A percentile compares a stretch with the other conserved stretches of the same genome.
Evolutionary conservation across 192 early-diverging fungal species (phyloP).

Genomic region (Coemansia reversa): DNA sequence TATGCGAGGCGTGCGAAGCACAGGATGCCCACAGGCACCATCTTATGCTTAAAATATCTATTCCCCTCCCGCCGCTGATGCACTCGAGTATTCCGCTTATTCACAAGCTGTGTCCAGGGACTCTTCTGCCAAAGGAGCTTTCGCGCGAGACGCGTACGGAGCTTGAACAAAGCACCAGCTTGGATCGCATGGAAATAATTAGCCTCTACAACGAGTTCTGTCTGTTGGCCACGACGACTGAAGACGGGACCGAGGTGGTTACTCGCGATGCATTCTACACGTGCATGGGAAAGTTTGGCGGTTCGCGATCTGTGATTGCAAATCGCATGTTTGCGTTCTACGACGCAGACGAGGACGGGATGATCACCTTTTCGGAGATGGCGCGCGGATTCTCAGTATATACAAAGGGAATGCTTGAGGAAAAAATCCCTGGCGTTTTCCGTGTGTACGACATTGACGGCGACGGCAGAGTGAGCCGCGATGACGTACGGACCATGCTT

Average conservation of each 20-base stretch:
- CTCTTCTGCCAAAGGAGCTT: constrained; percentile 20
- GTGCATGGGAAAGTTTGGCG: constrained; percentile 83
- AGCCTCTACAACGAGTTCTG: constrained; percentile 87
- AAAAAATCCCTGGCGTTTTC: constrained; percentile 78
- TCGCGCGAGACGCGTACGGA: constrained; percentile 7
- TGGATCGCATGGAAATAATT: constrained; percentile 81
- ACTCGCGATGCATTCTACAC: constrained; percentile 74
- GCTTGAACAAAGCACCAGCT: constrained; percentile 19
- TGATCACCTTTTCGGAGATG: constrained; percentile 82
- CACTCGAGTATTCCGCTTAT: constrained; percentile 75
- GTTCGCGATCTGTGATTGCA: constrained; percentile 81
- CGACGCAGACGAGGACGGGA: constrained; percentile 77
- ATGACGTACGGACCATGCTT: constrained; percentile 85
- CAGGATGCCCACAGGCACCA: constrained; percentile 81
- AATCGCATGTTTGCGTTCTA: constrained; percentile 87
- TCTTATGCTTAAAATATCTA: constrained; percentile 84
- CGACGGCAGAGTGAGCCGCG: constrained; percentile 78
- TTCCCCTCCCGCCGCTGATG: constrained; percentile 88
- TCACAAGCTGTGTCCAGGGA: constrained; percentile 77
- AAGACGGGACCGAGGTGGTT: constrained; percentile 69
- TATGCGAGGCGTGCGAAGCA: constrained; percentile 91
- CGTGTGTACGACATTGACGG: constrained; percentile 89
- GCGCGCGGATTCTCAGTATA: constrained; percentile 77
- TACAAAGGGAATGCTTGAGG: constrained; percentile 84
- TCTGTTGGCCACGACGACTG: constrained; percentile 63